Percentiles rank a stretch among this genome's conserved stretches.
phyloP scores from a whole-genome alignment of 1,284 basidiomycete genomes.

The Apiotrichum veenhuisii region DNA sequence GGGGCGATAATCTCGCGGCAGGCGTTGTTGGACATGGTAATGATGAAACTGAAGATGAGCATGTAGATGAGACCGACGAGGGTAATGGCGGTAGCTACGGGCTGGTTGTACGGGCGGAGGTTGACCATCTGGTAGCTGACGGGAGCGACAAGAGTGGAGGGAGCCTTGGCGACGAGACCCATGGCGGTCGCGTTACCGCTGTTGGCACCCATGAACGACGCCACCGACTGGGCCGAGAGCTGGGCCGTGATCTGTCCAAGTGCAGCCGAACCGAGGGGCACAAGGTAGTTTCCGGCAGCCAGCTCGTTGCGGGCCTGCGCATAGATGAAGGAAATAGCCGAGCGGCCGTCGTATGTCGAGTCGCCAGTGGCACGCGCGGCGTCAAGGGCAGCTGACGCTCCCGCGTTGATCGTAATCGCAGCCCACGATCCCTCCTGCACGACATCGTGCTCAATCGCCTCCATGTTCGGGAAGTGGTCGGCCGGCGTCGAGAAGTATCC shows the following conservation, averaged over 20 bases:
- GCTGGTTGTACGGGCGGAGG: conserved; percentile 60
- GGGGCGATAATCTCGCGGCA: conserved; percentile 51
- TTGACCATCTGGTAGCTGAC: conserved; percentile 58
- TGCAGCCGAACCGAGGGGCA: conserved; percentile 35
- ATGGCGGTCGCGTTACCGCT: conserved; percentile 52
- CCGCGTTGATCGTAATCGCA: conserved; percentile 39
- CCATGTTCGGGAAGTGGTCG: conserved; percentile 30
- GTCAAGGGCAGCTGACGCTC: conserved; percentile 29
- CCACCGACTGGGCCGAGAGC: conserved; percentile 27
- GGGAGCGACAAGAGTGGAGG: conserved; percentile 58
- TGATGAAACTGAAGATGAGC: conserved; percentile 53
- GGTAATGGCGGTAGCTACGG: conserved; percentile 66
- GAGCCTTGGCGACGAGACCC: conserved; percentile 56
- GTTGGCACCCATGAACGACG: conserved; percentile 33
- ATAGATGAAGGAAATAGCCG: conserved; percentile 41
- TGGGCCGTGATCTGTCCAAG: conserved; percentile 29
- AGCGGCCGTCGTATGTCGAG: conserved; percentile 29
- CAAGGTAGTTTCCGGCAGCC: conserved; percentile 44
- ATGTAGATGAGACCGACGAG: conserved; percentile 68
- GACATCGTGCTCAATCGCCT: conserved; percentile 30
- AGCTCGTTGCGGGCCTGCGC: conserved; percentile 49
- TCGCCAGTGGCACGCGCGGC: conserved; percentile 35
- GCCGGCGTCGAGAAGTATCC: conserved; percentile 37
- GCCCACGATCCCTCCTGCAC: conserved; percentile 47
- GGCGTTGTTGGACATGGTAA: conserved; percentile 52